Evolutionary conservation across 2,329 filamentous ascomycete species (phyloP), one percentile per base, ranked within the genome.

Genomic region (Calycina marina): DNA sequence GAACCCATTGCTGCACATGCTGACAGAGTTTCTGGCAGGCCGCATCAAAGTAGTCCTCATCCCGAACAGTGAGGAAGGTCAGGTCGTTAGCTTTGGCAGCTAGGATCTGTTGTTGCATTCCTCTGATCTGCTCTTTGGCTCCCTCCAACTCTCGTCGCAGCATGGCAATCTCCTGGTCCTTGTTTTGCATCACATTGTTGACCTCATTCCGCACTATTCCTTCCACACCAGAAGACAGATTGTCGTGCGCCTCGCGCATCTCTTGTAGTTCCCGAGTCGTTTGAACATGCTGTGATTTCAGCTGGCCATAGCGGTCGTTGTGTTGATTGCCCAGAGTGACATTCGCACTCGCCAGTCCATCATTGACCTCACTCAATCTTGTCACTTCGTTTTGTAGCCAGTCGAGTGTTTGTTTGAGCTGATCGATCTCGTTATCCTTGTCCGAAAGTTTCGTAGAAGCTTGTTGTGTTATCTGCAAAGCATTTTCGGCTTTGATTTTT

Each of bases 1-100:
- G 62, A 31, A 98, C 85, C 90, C 90, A 98, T 59, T 93, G 85
- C 55, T 94, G 86, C 25, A 94, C 84, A 53, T 94, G 86, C 46
- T 88, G 81, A 58, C 85, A 98, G 27, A 98, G 73, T 56, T 92
- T 80, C 55, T 94, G 85, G 54, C 90, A 98, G 25, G 86, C 81
- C 48, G 74, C 74, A 50, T 94, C 85, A 52, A 98, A 96, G 63
- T 94, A 86, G 58, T 94, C 86, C 55, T 94, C 86, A 51, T 94
- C 85, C 43, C 72, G 73, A 40, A 85, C 65, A 30, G 69, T 70
- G 40, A 96, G 74, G 59, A 92, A 88, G 43, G 81, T 62, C 37
- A 60, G 72, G 47, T 83, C 77, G 39, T 66, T 64, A 32, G 71
- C 61, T 46, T 72, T 72, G 38, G 65, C 53, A 14, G 57, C 56